These are phyloP conservation scores for Trametes polyzona DNA, from an alignment of 1,284 basidiomycete species.

Conservation along the genomic window DNA sequence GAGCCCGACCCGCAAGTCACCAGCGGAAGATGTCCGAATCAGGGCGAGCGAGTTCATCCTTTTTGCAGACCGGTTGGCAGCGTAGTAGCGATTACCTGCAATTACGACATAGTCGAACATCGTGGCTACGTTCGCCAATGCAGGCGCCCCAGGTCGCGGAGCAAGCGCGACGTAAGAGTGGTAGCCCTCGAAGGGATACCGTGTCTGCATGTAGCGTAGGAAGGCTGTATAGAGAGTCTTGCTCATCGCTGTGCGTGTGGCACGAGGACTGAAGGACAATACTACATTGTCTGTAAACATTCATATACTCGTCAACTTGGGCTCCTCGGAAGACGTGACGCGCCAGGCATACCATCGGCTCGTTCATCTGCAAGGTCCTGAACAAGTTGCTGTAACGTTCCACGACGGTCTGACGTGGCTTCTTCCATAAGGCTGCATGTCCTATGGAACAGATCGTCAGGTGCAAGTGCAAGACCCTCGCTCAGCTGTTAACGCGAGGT, in stretches of 20 bases:
- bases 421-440: neutral
- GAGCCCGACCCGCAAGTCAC: neutral
- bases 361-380: neutral
- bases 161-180: neutral
- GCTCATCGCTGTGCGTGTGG: too few species aligned
- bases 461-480: neutral
- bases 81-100: constrained; percentile 21
- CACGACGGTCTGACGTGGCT: constrained; percentile 13
- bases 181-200: neutral
- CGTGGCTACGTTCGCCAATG: constrained; percentile 2
- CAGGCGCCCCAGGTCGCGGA: neutral
- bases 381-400: constrained; percentile 2
- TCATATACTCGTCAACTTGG: too few species aligned
- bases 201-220: neutral
- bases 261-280: too few species aligned
- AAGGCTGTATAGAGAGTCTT: too few species aligned
- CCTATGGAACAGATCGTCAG: neutral
- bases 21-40: neutral
- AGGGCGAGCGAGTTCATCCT: constrained; percentile 6
- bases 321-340: too few species aligned
- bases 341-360: neutral
- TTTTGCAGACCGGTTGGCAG: constrained; percentile 3
- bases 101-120: constrained; percentile 32
- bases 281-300: too few species aligned
- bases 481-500: neutral